A percentile compares a stretch with the other conserved stretches of the same genome.
Conservation (phyloP, 257 asterid genomes). For the Catharanthus roseus region DNA sequence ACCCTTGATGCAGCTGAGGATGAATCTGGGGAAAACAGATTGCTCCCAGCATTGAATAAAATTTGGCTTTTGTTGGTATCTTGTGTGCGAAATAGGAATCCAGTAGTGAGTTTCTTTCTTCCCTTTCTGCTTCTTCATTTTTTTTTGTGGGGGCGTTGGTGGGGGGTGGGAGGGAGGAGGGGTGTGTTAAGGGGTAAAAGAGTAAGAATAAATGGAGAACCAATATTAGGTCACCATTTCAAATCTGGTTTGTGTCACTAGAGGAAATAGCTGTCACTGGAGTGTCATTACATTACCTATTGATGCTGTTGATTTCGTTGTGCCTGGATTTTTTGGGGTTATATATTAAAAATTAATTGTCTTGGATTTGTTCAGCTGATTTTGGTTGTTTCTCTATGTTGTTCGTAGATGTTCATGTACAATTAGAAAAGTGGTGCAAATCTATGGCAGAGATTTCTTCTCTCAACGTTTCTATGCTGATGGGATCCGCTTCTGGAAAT, state of each 20-base stretch:
- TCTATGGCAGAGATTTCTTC: conserved; percentile 94
- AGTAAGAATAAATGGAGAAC: too few relatives aligned
- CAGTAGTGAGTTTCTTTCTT: conserved; percentile 44
- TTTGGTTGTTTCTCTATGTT: conserved; percentile 35
- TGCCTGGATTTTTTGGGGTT: not conserved
- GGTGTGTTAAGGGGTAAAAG: too few relatives aligned
- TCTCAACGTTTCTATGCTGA: conserved; percentile 75
- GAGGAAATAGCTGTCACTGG: not conserved
- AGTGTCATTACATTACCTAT: not conserved
- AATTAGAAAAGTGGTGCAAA: conserved; percentile 50
- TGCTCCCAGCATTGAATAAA: conserved; percentile 94
- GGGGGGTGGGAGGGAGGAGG: too few relatives aligned
- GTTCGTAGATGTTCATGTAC: conserved; percentile 58
- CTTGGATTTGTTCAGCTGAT: not conserved
- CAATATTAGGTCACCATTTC: not conserved
- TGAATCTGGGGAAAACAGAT: conserved; percentile 68
- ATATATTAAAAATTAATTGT: not conserved
- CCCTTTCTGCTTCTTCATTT: conserved; percentile 5
- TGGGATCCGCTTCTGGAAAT: conserved; percentile 80
- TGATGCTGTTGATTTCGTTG: conserved; percentile 3
- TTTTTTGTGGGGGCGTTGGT: too few relatives aligned
- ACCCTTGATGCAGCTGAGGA: conserved; percentile 63
- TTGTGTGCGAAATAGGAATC: conserved; percentile 74
- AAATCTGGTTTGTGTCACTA: not conserved
- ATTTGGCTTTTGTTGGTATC: conserved; percentile 90